Base-by-base conservation (phyloP, 2,329 filamentous ascomycete species). In the Pyricularia pennisetigena region DNA sequence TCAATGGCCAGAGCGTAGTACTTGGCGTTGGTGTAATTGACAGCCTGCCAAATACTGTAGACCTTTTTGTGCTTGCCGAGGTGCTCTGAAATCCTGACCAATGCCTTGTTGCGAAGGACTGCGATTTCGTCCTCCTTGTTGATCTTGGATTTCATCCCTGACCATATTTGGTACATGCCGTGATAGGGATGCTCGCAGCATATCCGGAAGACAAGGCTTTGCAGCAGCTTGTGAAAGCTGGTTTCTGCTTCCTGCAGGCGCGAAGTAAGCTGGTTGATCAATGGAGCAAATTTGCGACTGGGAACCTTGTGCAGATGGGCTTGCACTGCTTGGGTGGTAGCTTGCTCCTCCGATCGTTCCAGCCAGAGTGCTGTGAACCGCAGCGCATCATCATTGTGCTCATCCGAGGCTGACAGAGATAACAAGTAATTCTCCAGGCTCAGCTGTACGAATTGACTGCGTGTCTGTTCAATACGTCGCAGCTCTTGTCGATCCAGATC, bases 231-330 rank as follows among this genome's bases (percentile, higher is more conserved):
- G 74, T 99, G 95, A 74, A 99, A 99, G 0, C 82, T 75, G 20
- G 83, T 85, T 1, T 84, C 78, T 35, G 89, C 85, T 70, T 91
- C 87, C 70, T 97, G 88, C 6, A 99, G 81, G 8, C 95, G 89
- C n/a, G 96, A 99, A 6, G 94, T 94, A 35, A 99, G 85, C 77
- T 99, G 95, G 74, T 97, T 99, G 88, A 97, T 97, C 67, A 99
- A 82, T 3, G 90, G 81, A 1, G 93, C 94, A 75, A 99, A 97
- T 75, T 99, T 99, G 70, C 92, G 87, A 69, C 92, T 97, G 1
- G 94, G 90, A 0, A 98, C 94, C 67, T 86, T 83, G 4, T 82
- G 79, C 20, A 99, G 81, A 74, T 93, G 82, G 69, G 85, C 87
- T 68, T 82, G 82, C 24, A 97, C 93, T 1, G 92, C 89, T 64